Base-by-base conservation (phyloP, 306 rosid species). In the Amphicarpaea edgeworthii region DNA sequence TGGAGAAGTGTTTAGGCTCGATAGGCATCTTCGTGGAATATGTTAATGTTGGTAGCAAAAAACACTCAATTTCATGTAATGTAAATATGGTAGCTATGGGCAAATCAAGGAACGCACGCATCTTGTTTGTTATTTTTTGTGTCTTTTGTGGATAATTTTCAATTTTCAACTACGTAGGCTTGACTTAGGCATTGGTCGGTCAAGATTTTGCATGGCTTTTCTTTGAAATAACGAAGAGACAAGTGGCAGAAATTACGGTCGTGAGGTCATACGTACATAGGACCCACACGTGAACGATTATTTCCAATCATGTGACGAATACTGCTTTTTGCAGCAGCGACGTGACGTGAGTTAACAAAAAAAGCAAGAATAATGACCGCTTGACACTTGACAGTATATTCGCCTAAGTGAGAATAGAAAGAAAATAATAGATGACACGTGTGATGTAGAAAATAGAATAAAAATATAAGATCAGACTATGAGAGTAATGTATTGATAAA, bases 21-120 rank as follows among this genome's bases (percentile, higher is more conserved):
- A 38, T 65, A 8, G 63, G 70, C 42, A 78, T 73, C 69, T 73
- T 69, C 34, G 6, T 28, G 53, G 9, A 79, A 66, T 78, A 65
- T 68, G 49, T 37, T 21, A 12, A 58, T 63, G 58, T 77, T 71
- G 79, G 70, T 24, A 26, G 41, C 11, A 51, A 40, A n/a, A 12
- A 7, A 23, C 37, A 58, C 62, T 65, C 28, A 57, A 3, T 28
- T 21, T 46, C 24, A 40, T 72, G 8, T 68, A 32, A 67, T 70
- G 59, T 62, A 49, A 78, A 71, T 70, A 46, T 55, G 45, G 14
- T 34, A 14, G 34, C 68, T 72, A 17, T 58, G 53, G 54, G 38
- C 69, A 45, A 83, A 67, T 34, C 60, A 40, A 41, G 68, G 46
- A 51, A 58, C 30, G 5, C 42, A 58, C 30, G 5, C 42, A 2